phyloP scores from a whole-genome alignment of 208 protist genomes.

The Leishmania braziliensis region DNA sequence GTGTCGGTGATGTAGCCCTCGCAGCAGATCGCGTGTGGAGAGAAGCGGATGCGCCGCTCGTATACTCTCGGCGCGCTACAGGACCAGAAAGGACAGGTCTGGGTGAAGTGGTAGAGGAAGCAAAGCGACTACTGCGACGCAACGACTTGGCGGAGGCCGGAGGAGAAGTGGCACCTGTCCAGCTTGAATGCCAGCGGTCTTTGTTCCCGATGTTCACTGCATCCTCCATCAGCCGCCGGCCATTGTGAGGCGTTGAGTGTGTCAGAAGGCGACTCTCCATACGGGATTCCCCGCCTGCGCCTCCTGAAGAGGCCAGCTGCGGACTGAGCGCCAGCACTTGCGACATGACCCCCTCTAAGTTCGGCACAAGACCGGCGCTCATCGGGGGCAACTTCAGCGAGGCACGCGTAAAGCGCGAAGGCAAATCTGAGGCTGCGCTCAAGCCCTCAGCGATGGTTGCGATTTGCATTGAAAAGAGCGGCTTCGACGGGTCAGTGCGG shows the following conservation, averaged over 20 bases:
- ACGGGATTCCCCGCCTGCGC: neutral
- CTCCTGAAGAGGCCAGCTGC: neutral
- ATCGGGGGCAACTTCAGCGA: constrained; percentile 51
- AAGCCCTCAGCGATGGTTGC: constrained; percentile 82
- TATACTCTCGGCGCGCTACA: constrained; percentile 3
- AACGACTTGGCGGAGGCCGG: neutral
- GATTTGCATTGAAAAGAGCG: constrained; percentile 87
- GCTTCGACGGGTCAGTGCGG: constrained; percentile 43
- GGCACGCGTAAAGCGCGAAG: constrained; percentile 47
- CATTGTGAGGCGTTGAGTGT: constrained; percentile 1
- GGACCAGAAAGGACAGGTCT: neutral
- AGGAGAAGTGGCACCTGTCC: neutral
- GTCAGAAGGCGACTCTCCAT: neutral
- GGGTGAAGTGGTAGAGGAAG: too few relatives aligned
- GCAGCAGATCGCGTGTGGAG: constrained; percentile 13
- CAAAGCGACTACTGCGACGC: neutral
- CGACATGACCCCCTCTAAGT: constrained; percentile 72
- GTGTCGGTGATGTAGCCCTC: constrained; percentile 1
- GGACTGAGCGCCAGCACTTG: constrained; percentile 51
- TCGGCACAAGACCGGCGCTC: constrained; percentile 55
- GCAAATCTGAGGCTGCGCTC: constrained; percentile 44
- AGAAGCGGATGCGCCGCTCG: neutral
- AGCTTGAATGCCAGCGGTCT: neutral
- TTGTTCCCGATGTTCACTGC: constrained; percentile 2
- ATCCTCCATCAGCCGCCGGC: constrained; percentile 3